Percentiles rank a stretch among this genome's conserved stretches.
These are phyloP conservation scores for Fusarium domesticum DNA, from an alignment of 2,329 filamentous ascomycete genomes.

Conservation along the genomic window DNA sequence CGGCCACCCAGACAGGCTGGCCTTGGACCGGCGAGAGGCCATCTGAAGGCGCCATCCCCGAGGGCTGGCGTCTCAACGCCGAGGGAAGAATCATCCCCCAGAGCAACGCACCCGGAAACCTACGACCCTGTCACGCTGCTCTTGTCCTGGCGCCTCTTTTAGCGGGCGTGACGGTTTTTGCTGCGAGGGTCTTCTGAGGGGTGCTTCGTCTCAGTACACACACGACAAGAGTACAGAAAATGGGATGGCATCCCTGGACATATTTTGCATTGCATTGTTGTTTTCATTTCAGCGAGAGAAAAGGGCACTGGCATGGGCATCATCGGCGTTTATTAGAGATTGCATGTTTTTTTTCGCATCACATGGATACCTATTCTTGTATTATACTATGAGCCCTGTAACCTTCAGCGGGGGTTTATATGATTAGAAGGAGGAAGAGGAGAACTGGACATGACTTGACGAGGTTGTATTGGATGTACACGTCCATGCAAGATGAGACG, in stretches of 20 bases:
- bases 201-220: conserved; percentile 1
- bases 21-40: conserved; percentile 62
- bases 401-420: too few species aligned
- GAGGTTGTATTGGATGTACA: background rate
- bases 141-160: conserved; percentile 28
- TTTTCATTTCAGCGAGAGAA: too few species aligned
- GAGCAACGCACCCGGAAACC: conserved; percentile 41
- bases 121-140: conserved; percentile 21
- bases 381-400: too few species aligned
- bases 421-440: background rate
- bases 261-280: background rate
- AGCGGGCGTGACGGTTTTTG: conserved; percentile 26
- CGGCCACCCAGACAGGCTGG: conserved; percentile 59
- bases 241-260: background rate
- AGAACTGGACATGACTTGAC: background rate
- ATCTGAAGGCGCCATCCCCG: conserved; percentile 60
- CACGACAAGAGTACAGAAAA: background rate
- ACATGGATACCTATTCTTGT: too few species aligned
- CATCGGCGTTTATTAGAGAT: background rate
- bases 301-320: too few species aligned
- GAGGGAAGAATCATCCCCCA: conserved; percentile 77
- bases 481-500: background rate
- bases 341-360: too few species aligned
- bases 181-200: conserved; percentile 20
- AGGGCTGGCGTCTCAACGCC: conserved; percentile 76